Base-by-base conservation (phyloP, 129 eudicot species). In the Pseudognaphalium luteoalbum region DNA sequence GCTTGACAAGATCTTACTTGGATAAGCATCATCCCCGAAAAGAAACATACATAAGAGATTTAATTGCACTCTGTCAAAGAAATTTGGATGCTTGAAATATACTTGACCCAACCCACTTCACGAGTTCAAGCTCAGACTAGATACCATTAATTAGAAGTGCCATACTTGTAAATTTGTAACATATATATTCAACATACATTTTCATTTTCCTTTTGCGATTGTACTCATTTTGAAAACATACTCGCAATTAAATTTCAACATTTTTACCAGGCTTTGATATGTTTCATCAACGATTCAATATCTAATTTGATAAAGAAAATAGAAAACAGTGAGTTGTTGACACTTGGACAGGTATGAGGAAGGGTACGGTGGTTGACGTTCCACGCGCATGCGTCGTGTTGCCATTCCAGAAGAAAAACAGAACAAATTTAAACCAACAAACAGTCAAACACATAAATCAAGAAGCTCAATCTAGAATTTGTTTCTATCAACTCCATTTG, bases 361-460 rank as follows among this genome's bases (percentile, higher is more conserved):
- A 6, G 28, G 30, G 47, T 25, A 52, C 5, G 44, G 44, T 37
- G 3, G 44, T 7, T 37, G 0, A 37, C 44, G 11, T 37, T 37
- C 11, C 44, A 58, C 30, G 6, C 3, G 29, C 47, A 69, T 69
- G 60, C 16, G 20, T 33, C 60, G 37, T 28, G 22, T 44, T 32
- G 44, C 12, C 41, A 29, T 28, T 50, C 25, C 20, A 50, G 61
- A 37, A 50, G 19, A 70, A 44, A 70, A 16, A 32, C 61, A 1
- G 7, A 7, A 37, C 44, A 41, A 25, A n/a, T 19, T 57, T 57
- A 6, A 7, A 3, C 63, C 12, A 19, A 19, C 52, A 71, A 21
- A 29, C 41, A n/a, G 19, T 28, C 71, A 42, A 44, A 70, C 47
- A 44, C 59, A 44, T 29, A 63, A 62, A 74, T 28, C 71, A 66